These are phyloP conservation scores for Fusarium continuum DNA, from an alignment of 2,329 filamentous ascomycete species.

Conservation along the genomic window DNA sequence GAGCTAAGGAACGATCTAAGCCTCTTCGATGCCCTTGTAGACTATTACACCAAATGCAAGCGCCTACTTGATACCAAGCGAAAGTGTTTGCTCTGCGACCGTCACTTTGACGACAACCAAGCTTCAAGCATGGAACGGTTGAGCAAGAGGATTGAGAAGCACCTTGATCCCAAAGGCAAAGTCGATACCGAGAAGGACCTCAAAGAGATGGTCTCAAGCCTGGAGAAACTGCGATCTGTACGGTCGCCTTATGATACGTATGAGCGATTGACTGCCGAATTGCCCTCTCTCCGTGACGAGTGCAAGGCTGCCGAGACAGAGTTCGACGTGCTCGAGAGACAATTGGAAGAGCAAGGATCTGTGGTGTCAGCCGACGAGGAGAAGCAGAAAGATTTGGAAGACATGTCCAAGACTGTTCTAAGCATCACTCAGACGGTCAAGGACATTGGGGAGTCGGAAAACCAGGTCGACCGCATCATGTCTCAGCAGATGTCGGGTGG, in stretches of 20 bases:
- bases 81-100: conserved; percentile 79
- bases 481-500: conserved; percentile 78
- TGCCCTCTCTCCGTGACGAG: conserved; percentile 74
- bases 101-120: conserved; percentile 70
- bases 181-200: conserved; percentile 69
- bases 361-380: conserved; percentile 71
- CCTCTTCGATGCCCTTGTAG: conserved; percentile 72
- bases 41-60: conserved; percentile 77
- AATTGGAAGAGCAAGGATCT: conserved; percentile 74
- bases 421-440: conserved; percentile 77
- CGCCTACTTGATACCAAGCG: conserved; percentile 72
- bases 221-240: conserved; percentile 69
- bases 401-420: conserved; percentile 77
- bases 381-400: conserved; percentile 76
- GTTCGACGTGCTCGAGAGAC: conserved; percentile 65
- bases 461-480: conserved; percentile 77
- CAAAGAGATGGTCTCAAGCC: conserved; percentile 57
- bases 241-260: conserved; percentile 78
- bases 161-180: conserved; percentile 69
- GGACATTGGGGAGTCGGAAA: conserved; percentile 76
- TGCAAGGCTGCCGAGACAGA: conserved; percentile 69
- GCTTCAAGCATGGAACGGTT: conserved; percentile 69
- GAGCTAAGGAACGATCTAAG: conserved; percentile 72
- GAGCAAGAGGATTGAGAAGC: conserved; percentile 71
- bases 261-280: conserved; percentile 73